Conservation (phyloP, 352 stramenopile genomes). For the Phytophthora hibernalis region DNA sequence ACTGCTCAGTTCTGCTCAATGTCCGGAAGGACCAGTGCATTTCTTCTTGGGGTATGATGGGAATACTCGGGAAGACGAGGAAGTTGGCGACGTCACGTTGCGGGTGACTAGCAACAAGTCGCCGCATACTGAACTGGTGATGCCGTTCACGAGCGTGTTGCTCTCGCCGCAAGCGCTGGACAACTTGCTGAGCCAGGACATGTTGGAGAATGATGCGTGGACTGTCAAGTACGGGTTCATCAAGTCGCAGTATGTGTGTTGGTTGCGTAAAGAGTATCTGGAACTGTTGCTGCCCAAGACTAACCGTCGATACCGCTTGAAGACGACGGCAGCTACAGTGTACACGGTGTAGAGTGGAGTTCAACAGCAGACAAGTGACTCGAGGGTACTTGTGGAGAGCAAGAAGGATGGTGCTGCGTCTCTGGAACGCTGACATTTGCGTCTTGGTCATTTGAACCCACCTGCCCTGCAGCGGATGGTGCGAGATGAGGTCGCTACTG, state of each 20-base stretch:
- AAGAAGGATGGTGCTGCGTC: neutral
- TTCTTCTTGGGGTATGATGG: slow-evolving; percentile 7
- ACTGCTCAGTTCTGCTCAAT: neutral
- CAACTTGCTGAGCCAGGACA: slow-evolving; percentile 16
- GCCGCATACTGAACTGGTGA: neutral
- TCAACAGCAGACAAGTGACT: neutral
- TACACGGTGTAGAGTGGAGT: neutral
- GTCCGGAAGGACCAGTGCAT: neutral
- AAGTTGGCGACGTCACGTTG: neutral
- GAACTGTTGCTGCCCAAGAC: slow-evolving; percentile 1
- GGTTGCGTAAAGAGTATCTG: neutral
- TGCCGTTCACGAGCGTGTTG: slow-evolving; percentile 7
- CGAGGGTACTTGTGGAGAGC: neutral
- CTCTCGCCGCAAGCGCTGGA: slow-evolving; percentile 5
- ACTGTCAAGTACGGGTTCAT: neutral
- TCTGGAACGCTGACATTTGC: neutral
- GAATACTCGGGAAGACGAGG: neutral
- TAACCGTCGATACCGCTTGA: neutral
- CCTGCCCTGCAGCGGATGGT: slow-evolving; percentile 10
- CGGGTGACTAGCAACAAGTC: slow-evolving; percentile 8
- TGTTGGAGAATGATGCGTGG: slow-evolving; percentile 12
- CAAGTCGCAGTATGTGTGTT: slow-evolving; percentile 1
- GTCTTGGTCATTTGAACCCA: slow-evolving; percentile 6
- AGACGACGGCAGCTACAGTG: neutral
- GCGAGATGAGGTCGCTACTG: neutral